Base-by-base conservation (phyloP, 2,329 filamentous ascomycete species). In the Myriosclerotinia scirpicola region DNA sequence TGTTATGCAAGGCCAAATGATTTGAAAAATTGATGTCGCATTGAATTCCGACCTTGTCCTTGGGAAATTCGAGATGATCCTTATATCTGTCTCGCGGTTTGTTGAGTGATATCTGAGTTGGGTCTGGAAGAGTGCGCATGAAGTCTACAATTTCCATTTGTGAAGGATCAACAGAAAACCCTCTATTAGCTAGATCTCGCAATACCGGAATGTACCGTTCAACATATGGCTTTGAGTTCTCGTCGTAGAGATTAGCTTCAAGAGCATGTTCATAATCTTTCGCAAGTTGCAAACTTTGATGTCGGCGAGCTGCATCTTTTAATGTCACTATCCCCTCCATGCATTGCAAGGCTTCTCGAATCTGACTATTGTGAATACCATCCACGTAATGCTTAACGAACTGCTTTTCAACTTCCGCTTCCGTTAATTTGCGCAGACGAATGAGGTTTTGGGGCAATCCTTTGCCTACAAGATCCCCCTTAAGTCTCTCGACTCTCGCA, bases 1-100 rank as follows among this genome's bases (percentile, higher is more conserved):
- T 96, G 76, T 97, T 97, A 71, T 95, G 90, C 3, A 96, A 81
- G 1, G 89, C 92, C 3, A 97, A 84, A 54, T 91, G 87, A 22
- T 93, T 93, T 1, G 90, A 90, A 76, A 97, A 97, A 77, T 96
- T 96, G 81, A 97, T 92, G 75, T 97, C 92, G 76, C 91, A 95
- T 75, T 93, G 91, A 17, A 94, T 90, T n/a, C 92, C 92, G 38
- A 90, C 85, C 5, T 88, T 89, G 11, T 81, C 81, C 74, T 91
- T 91, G 7, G 91, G 90, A 67, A 94, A 94, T 76, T 95, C 92
- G 2, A 96, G 84, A 34, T 81, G 81, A 72, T 88, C 84, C 67
- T 79, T 80, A 74, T 84, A 85, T 40, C 80, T 81, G 70, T 87
- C 82, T 67, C 80, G 81, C 6, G 83, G 80, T 69, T 84, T 82